These are phyloP conservation scores for Magnusiomyces suaveolens DNA, from an alignment of 1,139 yeast species.

Conservation along the genomic window DNA sequence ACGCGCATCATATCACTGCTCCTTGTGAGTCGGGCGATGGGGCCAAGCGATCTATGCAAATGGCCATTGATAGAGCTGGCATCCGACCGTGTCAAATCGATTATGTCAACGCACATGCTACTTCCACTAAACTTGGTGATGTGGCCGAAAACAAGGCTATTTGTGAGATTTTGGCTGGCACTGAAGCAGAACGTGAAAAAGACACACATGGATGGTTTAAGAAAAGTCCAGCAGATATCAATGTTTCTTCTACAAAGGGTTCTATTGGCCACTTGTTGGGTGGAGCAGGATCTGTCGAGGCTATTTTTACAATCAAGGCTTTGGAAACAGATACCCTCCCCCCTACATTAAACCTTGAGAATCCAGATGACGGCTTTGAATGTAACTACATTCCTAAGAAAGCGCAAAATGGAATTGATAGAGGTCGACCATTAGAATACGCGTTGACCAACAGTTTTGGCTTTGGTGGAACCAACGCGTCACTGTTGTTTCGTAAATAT, in stretches of 20 bases:
- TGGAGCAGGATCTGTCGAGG: constrained; percentile 93
- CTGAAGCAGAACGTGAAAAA: constrained; percentile 22
- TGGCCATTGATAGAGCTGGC: constrained; percentile 51
- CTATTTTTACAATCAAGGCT: constrained; percentile 68
- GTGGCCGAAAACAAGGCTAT: constrained; percentile 78
- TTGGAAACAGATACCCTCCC: constrained; percentile 53
- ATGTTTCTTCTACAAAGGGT: constrained; percentile 79
- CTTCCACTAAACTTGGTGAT: constrained; percentile 86
- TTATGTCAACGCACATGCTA: constrained; percentile 94
- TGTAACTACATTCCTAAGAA: constrained; percentile 54
- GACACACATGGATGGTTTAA: constrained; percentile 9
- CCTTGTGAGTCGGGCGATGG: constrained; percentile 80
- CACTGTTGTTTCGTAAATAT: constrained; percentile 42
- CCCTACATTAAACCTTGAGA: constrained; percentile 67
- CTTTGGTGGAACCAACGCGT: constrained; percentile 92
- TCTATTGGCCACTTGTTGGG: constrained; percentile 91
- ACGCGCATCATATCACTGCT: constrained; percentile 87
- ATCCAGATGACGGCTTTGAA: constrained; percentile 36
- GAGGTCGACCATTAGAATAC: constrained; percentile 34
- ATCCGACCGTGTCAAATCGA: constrained; percentile 43
- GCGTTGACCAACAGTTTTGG: constrained; percentile 91
- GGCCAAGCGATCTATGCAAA: constrained; percentile 71
- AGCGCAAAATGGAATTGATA: constrained; percentile 29
- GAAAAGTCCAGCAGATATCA: constrained; percentile 21
- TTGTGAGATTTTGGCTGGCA: constrained; percentile 37